These are phyloP conservation scores for Cladosporium sp. DNA, from an alignment of 2,329 filamentous ascomycete species.

Conservation along the genomic window DNA sequence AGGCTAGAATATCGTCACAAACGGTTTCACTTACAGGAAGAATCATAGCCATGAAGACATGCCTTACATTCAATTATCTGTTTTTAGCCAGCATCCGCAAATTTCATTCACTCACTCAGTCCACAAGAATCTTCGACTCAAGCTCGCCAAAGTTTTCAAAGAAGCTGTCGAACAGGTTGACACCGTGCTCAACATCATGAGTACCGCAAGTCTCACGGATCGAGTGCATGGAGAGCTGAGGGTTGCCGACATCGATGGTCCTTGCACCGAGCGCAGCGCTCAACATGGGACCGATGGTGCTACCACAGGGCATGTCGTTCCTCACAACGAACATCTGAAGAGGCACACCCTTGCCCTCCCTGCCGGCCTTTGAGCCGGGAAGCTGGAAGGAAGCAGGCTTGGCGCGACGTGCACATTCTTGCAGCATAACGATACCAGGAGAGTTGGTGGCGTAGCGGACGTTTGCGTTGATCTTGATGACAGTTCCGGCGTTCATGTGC, in stretches of 20 bases:
- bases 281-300: constrained; percentile 97
- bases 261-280: constrained; percentile 81
- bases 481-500: constrained; percentile 92
- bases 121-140: constrained; percentile 79
- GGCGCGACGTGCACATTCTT: constrained; percentile 72
- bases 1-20: not conserved
- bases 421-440: constrained; percentile 86
- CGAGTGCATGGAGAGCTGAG: constrained; percentile 94
- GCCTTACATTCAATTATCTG: not conserved
- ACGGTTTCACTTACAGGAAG: not conserved
- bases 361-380: constrained; percentile 37
- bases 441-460: constrained; percentile 96
- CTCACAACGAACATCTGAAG: constrained; percentile 94
- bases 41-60: not conserved
- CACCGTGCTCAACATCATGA: constrained; percentile 81
- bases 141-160: constrained; percentile 80
- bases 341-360: constrained; percentile 68
- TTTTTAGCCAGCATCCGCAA: not conserved
- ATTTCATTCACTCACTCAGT: constrained; percentile 49
- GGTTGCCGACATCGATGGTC: constrained; percentile 89
- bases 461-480: constrained; percentile 98
- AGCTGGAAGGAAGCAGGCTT: constrained; percentile 43
- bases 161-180: constrained; percentile 84
- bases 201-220: constrained; percentile 90
- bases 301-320: constrained; percentile 92